phyloP scores from a whole-genome alignment of 495 filamentous ascomycete species.

The Talaromyces adpressus region DNA sequence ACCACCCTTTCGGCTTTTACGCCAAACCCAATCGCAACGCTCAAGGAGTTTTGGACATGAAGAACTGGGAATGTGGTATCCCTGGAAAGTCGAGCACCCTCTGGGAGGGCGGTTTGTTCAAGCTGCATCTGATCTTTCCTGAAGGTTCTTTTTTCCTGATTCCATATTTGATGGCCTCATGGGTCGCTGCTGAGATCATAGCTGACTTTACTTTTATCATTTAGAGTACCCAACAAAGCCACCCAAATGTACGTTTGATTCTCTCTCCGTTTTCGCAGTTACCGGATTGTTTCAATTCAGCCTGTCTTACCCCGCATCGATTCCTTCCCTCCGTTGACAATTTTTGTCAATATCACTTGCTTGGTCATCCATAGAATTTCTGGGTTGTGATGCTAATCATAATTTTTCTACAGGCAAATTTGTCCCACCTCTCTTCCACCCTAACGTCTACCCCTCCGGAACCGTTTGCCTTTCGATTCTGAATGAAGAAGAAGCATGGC shows the following conservation, averaged over 20 bases:
- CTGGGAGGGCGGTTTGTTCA: slow-evolving; percentile 95
- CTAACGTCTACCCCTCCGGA: slow-evolving; percentile 97
- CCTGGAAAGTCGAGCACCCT: slow-evolving; percentile 93
- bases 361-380: not conserved
- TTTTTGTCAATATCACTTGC: not conserved
- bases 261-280: slow-evolving; percentile 5
- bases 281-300: not conserved
- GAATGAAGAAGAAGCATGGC: slow-evolving; percentile 98
- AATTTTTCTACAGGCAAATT: slow-evolving; percentile 72
- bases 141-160: slow-evolving; percentile 62
- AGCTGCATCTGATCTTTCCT: slow-evolving; percentile 85
- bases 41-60: slow-evolving; percentile 80
- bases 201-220: slow-evolving; percentile 17
- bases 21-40: slow-evolving; percentile 76
- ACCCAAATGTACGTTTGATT: slow-evolving; percentile 73
- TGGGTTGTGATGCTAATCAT: not conserved
- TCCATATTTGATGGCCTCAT: not conserved
- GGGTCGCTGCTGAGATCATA: slow-evolving; percentile 2
- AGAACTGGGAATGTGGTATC: slow-evolving; percentile 93
- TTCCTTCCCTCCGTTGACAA: not conserved
- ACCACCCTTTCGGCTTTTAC: slow-evolving; percentile 97
- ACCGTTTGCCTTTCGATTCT: slow-evolving; percentile 96
- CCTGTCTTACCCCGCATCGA: not conserved
- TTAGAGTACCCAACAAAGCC: slow-evolving; percentile 98
- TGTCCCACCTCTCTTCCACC: slow-evolving; percentile 90